Conservation (phyloP, 805 yeast species). For the Pichia cephalocereana region DNA sequence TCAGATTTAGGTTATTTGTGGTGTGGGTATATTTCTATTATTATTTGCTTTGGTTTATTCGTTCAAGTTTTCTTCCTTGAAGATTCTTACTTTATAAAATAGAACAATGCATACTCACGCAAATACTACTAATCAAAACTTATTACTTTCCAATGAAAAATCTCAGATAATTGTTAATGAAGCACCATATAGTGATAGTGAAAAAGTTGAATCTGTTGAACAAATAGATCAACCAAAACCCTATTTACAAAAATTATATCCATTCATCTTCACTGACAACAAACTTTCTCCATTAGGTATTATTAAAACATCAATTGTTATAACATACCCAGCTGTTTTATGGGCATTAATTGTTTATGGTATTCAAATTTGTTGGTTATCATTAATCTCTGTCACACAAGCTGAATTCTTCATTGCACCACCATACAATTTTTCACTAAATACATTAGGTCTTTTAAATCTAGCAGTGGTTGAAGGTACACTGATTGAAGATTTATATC, state of each 20-base stretch:
- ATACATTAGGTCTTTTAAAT: slow-evolving; percentile 1
- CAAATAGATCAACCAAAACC: not conserved
- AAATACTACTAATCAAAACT: no score
- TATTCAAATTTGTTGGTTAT: slow-evolving; percentile 2
- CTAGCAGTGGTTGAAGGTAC: slow-evolving; percentile 1
- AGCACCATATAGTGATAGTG: no score
- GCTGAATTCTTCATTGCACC: slow-evolving; percentile 1
- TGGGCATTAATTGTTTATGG: slow-evolving; percentile 1
- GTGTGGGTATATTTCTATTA: slow-evolving; percentile 64
- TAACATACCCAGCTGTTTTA: slow-evolving; percentile 1
- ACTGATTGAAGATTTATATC: not conserved
- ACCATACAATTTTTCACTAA: not conserved
- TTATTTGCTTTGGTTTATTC: slow-evolving; percentile 48
- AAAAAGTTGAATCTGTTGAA: no score
- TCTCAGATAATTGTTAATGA: not conserved
- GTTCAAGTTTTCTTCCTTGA: slow-evolving; percentile 54
- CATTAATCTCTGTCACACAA: not conserved
- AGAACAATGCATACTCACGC: not conserved
- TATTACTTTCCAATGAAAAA: not conserved
- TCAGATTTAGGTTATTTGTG: slow-evolving; percentile 51
- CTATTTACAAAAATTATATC: not conserved
- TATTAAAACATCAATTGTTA: not conserved
- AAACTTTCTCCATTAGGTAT: not conserved
- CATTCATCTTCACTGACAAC: not conserved
- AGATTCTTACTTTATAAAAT: slow-evolving; percentile 52